Evolutionary conservation across 176 grass and related monocot species (phyloP), one percentile per base, ranked within the genome.

Genomic region (Metroxylon sagu): DNA sequence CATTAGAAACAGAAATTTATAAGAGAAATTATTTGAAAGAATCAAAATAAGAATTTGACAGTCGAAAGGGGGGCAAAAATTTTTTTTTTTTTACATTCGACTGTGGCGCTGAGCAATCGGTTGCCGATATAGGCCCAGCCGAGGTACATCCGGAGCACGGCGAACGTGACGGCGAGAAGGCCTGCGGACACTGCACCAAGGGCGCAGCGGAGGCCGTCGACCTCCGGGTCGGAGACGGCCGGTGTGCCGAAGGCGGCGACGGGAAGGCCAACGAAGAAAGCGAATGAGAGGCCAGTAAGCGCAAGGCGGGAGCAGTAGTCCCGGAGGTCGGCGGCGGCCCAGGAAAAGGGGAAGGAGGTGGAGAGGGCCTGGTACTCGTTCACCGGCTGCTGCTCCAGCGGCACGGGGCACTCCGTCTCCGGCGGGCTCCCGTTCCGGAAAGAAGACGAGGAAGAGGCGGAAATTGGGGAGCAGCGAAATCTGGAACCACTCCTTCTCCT

Each of bases 61-160:
- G 21, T 23, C 21, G 21, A 23, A 23, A 23, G 21, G 21, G 21
- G 21, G 21, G 21, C 21, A 23, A 23, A 23, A 23, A 1, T 12
- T 10, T 2, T 61, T 29, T 81, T 87, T 75, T 23, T 23, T 23
- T 23, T 23, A 97, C 92, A 97, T 75, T 97, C 92, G 23, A 97
- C 92, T 3, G 92, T 88, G 65, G 93, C 87, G 68, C 93, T 91
- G 54, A 97, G 78, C 69, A 97, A 60, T 25, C 93, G 87, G 68
- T 97, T 91, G 64, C 93, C 93, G 4, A 97, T 66, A 71, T 97
- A 97, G 14, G 93, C 87, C 93, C 87, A 97, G 5, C 93, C 93
- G 56, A 97, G 87, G 63, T 97, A 97, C 84, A 97, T 97, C 59
- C 93, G 62, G 17, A 97, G 73, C 19, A 88, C 92, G 1, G 87